Percentiles rank a stretch among this genome's conserved stretches.
phyloP scores from a whole-genome alignment of 2,329 filamentous ascomycete species.

The Domatiomyces globalis region DNA sequence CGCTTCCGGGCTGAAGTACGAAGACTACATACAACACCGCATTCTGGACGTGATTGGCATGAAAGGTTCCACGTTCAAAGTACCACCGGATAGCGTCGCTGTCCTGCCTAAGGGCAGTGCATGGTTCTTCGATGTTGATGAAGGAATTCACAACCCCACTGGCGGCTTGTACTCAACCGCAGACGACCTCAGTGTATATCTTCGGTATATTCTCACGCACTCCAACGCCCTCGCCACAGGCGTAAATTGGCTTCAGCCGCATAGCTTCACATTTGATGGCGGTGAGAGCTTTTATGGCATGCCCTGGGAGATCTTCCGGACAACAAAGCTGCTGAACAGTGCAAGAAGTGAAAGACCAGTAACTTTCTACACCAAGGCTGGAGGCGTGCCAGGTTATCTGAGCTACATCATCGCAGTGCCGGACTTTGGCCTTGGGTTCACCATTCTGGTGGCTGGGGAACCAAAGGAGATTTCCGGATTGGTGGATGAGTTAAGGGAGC shows the following conservation, averaged over 20 bases:
- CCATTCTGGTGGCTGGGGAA: slow-evolving; percentile 24
- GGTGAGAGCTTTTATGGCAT: slow-evolving; percentile 31
- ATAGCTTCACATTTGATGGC: slow-evolving; percentile 23
- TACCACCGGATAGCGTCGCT: slow-evolving; percentile 13
- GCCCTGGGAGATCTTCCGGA: slow-evolving; percentile 36
- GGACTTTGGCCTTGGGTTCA: slow-evolving; percentile 37
- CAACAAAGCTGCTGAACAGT: slow-evolving; percentile 26
- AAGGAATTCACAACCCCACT: slow-evolving; percentile 29
- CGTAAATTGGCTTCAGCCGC: slow-evolving; percentile 32
- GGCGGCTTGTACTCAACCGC: slow-evolving; percentile 32
- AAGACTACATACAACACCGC: slow-evolving; percentile 14
- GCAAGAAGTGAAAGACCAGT: slow-evolving; percentile 21
- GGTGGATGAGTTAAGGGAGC: slow-evolving; percentile 6
- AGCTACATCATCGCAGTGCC: slow-evolving; percentile 29
- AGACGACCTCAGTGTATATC: slow-evolving; percentile 29
- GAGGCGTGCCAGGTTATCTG: slow-evolving; percentile 30
- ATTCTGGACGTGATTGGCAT: slow-evolving; percentile 10
- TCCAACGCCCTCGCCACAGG: slow-evolving; percentile 25
- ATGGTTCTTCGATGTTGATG: slow-evolving; percentile 29
- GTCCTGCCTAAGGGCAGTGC: slow-evolving; percentile 12
- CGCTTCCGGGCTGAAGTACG: slow-evolving; percentile 18
- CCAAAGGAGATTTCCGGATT: not conserved
- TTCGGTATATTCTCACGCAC: slow-evolving; percentile 30
- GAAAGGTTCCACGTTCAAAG: slow-evolving; percentile 6
- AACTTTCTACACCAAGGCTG: slow-evolving; percentile 33